A percentile compares a stretch with the other conserved stretches of the same genome.
Evolutionary conservation across 1,139 yeast species (phyloP).

Genomic region (Blastobotrys ciferrii): DNA sequence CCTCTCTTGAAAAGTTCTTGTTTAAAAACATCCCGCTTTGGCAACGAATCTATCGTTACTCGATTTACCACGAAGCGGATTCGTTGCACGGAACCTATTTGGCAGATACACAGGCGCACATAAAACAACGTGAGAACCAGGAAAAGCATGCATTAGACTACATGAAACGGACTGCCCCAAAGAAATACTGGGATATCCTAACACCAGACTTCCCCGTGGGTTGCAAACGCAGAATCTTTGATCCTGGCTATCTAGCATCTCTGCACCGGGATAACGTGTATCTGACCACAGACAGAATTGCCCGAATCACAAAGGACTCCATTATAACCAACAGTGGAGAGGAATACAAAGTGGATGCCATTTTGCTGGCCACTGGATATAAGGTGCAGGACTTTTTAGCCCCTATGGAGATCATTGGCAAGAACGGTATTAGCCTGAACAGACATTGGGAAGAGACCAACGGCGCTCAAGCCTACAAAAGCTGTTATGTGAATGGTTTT

Average conservation of each 20-base stretch:
- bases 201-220: slow-evolving; percentile 33
- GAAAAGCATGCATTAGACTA: slow-evolving; percentile 14
- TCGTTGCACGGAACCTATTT: slow-evolving; percentile 18
- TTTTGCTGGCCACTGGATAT: not conserved
- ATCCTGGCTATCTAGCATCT: slow-evolving; percentile 31
- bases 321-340: not conserved
- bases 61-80: slow-evolving; percentile 14
- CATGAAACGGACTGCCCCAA: slow-evolving; percentile 23
- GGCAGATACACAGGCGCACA: not conserved
- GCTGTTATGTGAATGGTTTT: slow-evolving; percentile 18
- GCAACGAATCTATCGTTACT: not conserved
- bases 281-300: slow-evolving; percentile 28
- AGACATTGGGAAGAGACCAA: slow-evolving; percentile 19
- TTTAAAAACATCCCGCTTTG: slow-evolving; percentile 15
- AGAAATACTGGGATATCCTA: slow-evolving; percentile 25
- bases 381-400: slow-evolving; percentile 8
- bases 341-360: not conserved
- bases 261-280: slow-evolving; percentile 29
- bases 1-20: slow-evolving; percentile 8
- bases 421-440: slow-evolving; percentile 16
- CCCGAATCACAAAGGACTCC: slow-evolving; percentile 24
- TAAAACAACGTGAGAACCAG: slow-evolving; percentile 18
- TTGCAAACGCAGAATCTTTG: slow-evolving; percentile 33
- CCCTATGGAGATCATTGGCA: slow-evolving; percentile 18
- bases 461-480: slow-evolving; percentile 21